These are phyloP conservation scores for Solanum appendiculatum DNA, from an alignment of 257 asterid species.

Conservation along the genomic window DNA sequence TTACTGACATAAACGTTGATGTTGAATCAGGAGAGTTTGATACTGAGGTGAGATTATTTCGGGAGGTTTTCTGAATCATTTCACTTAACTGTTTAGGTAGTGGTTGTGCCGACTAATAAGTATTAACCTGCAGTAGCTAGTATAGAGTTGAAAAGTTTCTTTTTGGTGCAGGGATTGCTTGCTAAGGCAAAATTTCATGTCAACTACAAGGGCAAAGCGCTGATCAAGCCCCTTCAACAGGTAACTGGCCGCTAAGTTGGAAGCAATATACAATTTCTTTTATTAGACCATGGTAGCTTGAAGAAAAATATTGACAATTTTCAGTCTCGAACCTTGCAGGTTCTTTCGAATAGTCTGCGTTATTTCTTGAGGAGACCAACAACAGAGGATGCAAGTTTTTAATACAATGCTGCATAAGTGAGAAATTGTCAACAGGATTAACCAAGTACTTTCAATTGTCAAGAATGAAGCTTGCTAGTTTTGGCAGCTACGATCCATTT, in stretches of 20 bases:
- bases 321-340: conserved; percentile 36
- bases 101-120: neutral
- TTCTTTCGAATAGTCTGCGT: conserved; percentile 72
- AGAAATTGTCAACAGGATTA: neutral
- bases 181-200: conserved; percentile 97
- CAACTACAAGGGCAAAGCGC: conserved; percentile 73
- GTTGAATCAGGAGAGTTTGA: conserved; percentile 92
- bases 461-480: neutral
- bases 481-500: neutral
- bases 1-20: conserved; percentile 65
- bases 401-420: conserved; percentile 7
- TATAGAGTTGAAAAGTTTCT: neutral
- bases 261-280: neutral
- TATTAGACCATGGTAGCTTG: neutral
- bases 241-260: conserved; percentile 16
- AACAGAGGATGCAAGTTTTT: conserved; percentile 87
- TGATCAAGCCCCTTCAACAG: conserved; percentile 89
- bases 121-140: neutral
- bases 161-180: conserved; percentile 56
- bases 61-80: neutral
- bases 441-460: neutral
- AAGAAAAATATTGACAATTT: neutral
- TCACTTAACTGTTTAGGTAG: neutral
- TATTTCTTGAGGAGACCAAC: conserved; percentile 78
- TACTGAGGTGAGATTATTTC: conserved; percentile 51